Evolutionary conservation across 1,284 basidiomycete species (phyloP).

Genomic region (Tilletia caries): DNA sequence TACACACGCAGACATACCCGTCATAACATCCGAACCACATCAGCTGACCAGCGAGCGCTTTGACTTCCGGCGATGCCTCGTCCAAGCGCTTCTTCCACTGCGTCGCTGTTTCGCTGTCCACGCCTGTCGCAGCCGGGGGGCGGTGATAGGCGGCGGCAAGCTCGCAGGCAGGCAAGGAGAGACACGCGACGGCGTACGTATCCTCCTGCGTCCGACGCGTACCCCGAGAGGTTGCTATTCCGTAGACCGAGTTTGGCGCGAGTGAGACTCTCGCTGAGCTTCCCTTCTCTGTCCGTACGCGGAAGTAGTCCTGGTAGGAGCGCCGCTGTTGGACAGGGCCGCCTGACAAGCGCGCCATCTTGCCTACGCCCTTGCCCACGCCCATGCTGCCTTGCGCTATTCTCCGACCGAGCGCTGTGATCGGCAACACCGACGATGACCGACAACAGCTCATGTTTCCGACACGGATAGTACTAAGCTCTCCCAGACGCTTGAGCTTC

Average conservation of each 20-base stretch:
- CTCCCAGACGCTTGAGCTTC: not conserved
- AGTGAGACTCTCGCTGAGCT: conserved; percentile 22
- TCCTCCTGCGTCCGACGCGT: conserved; percentile 48
- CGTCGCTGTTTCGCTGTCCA: not conserved
- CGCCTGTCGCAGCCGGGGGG: not conserved
- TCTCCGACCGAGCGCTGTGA: not conserved
- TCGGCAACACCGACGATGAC: not conserved
- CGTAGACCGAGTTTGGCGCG: conserved; percentile 18
- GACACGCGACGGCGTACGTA: conserved; percentile 41
- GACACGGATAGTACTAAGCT: not conserved
- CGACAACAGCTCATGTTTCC: not conserved
- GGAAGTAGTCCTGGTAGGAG: not conserved
- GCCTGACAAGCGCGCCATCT: not conserved
- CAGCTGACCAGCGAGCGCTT: conserved; percentile 47
- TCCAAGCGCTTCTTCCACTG: conserved; percentile 18
- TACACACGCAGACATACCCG: conserved; percentile 23
- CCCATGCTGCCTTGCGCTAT: no score
- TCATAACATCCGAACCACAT: conserved; percentile 52
- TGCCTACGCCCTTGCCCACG: not conserved
- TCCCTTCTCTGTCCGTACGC: conserved; percentile 15
- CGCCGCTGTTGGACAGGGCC: not conserved
- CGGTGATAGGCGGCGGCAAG: conserved; percentile 28
- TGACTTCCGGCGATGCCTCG: conserved; percentile 31
- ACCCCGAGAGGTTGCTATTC: conserved; percentile 30
- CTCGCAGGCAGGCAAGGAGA: conserved; percentile 36